Conservation (phyloP, 495 filamentous ascomycete species). For the Lasiosphaeria hispida region DNA sequence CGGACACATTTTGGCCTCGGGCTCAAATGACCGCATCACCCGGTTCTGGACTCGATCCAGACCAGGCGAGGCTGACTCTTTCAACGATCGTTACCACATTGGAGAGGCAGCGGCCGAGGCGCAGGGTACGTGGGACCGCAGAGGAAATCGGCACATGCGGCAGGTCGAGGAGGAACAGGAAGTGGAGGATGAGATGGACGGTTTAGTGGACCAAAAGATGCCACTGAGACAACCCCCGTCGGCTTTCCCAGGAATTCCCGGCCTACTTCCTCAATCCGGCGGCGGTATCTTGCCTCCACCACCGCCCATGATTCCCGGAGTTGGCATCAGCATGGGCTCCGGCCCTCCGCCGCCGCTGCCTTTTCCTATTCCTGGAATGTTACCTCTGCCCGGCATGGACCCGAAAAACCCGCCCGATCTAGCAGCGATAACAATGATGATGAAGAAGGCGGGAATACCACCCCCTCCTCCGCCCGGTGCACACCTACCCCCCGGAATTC, state of each 20-base stretch:
- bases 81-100: constrained; percentile 90
- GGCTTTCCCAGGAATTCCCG: constrained; percentile 54
- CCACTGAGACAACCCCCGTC: constrained; percentile 46
- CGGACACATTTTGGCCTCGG: constrained; percentile 96
- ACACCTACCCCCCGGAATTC: constrained; percentile 41
- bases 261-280: constrained; percentile 37
- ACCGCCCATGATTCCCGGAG: constrained; percentile 29
- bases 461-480: constrained; percentile 46
- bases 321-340: constrained; percentile 49
- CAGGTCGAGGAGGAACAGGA: constrained; percentile 93
- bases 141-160: constrained; percentile 72
- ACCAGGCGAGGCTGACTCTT: constrained; percentile 75
- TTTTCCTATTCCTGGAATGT: constrained; percentile 27
- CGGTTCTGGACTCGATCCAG: constrained; percentile 90
- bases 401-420: constrained; percentile 63
- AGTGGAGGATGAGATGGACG: constrained; percentile 86
- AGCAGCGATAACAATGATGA: constrained; percentile 63
- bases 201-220: constrained; percentile 92
- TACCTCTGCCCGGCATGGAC: constrained; percentile 43
- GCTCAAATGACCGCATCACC: constrained; percentile 94
- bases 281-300: constrained; percentile 32
- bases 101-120: constrained; percentile 90
- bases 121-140: constrained; percentile 85
- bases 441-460: constrained; percentile 53
- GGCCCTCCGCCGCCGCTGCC: constrained; percentile 35